Percentiles rank a stretch among this genome's conserved stretches.
phyloP scores from a whole-genome alignment of 148 eudicot species.

The Vaccinium macrocarpon region DNA sequence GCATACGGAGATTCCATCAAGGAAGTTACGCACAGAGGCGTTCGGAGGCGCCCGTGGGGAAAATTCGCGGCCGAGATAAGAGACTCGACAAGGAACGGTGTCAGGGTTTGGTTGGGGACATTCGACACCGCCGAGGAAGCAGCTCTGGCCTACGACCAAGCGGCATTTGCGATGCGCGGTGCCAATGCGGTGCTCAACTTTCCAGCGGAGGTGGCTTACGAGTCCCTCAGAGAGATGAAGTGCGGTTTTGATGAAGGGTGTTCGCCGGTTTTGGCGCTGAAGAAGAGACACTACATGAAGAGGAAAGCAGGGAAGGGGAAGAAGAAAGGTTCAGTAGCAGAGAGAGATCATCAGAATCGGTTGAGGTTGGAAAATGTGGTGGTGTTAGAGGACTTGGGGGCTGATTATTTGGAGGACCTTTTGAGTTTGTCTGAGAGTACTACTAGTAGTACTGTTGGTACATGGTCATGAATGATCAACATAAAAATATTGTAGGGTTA shows the following conservation, averaged over 20 bases:
- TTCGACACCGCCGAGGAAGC: slow-evolving; percentile 12
- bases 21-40: slow-evolving; percentile 1
- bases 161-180: slow-evolving; percentile 16
- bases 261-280: slow-evolving; percentile 14
- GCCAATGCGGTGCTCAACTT: slow-evolving; percentile 10
- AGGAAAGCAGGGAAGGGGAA: not conserved
- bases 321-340: not conserved
- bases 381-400: slow-evolving; percentile 13
- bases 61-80: slow-evolving; percentile 19
- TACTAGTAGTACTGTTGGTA: not conserved
- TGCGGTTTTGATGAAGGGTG: slow-evolving; percentile 15
- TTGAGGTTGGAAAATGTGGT: not conserved
- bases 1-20: not conserved
- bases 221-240: slow-evolving; percentile 8
- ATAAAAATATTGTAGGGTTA: not conserved
- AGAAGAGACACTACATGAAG: slow-evolving; percentile 19
- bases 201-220: slow-evolving; percentile 15
- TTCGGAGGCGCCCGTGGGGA: slow-evolving; percentile 14
- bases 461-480: not conserved
- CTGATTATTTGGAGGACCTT: slow-evolving; percentile 15
- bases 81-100: slow-evolving; percentile 14
- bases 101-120: slow-evolving; percentile 19
- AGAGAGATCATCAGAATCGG: not conserved
- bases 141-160: slow-evolving; percentile 16
- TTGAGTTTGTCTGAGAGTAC: slow-evolving; percentile 4